Evolutionary conservation across 2,329 filamentous ascomycete species (phyloP), one percentile per base, ranked within the genome.

Genomic region (Bipolaris zeicola): DNA sequence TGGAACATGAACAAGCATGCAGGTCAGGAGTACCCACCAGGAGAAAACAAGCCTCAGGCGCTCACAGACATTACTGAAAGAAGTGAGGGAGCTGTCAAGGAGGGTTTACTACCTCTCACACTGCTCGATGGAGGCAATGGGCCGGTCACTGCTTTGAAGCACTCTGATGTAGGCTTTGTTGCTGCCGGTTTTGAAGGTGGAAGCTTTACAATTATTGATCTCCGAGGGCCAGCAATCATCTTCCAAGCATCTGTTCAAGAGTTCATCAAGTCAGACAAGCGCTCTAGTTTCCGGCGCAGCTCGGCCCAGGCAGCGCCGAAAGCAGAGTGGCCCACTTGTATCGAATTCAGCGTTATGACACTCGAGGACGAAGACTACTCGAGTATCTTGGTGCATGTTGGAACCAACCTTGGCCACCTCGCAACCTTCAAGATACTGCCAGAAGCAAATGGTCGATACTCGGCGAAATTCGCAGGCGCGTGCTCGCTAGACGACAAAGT

Each of bases 311-410:
- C 82, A 5, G 72, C 79, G 1, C 55, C 66, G 13, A 80, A 81
- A 50, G 72, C 80, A 45, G 93, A 97, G 69, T 96, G 88, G 85
- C 87, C 91, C 0, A 92, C 91, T 0, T 83, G 81, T 28, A 87
- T 98, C 26, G 91, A 97, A 70, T 99, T 98, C 78, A 92, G 91
- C 50, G 91, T 78, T 49, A 89, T 99, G 87, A 96, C 90, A 3
- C 79, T 97, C 3, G 95, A 98, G 41, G 90, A 89, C n/a, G 94
- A 98, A 70, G 85, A 91, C 62, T 99, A 96, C 73, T 98, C 95
- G 1, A 97, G 92, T 69, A 96, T 99, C 54, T 87, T 89, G 56
- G 90, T 95, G 64, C 96, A 98, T 65, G 90, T 96, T 1, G 95
- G 95, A 18, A 98, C 95, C 0, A 93, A 89, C 63, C 76, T 87